Conservation (phyloP, 257 asterid genomes). For the Nicotiana otophora region DNA sequence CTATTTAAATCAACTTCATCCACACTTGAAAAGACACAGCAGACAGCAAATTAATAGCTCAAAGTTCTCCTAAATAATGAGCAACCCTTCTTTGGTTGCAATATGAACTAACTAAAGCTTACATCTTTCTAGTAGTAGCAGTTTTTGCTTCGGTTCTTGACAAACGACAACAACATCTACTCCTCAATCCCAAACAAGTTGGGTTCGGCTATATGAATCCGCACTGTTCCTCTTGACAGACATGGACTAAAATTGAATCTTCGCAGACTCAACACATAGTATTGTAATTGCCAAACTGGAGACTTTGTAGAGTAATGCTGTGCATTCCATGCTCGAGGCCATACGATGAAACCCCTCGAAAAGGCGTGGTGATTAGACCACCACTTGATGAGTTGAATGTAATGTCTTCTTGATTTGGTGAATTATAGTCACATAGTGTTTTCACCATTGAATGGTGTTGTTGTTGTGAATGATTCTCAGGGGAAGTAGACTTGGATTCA, state of each 20-base stretch:
- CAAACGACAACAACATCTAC: not conserved
- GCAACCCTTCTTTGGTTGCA: conserved; percentile 2
- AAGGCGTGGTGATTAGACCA: not conserved
- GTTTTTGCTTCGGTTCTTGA: not conserved
- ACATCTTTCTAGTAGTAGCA: not conserved
- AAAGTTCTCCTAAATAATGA: conserved; percentile 2
- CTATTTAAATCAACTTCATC: conserved; percentile 8
- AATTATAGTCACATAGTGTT: conserved; percentile 25
- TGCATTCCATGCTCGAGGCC: conserved; percentile 18
- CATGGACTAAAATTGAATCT: conserved; percentile 37
- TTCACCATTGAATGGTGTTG: conserved; percentile 11
- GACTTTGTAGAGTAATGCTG: conserved; percentile 30
- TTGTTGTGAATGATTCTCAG: conserved; percentile 21
- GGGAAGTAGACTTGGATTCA: conserved; percentile 34
- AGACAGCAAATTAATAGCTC: conserved; percentile 1
- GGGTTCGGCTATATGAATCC: not conserved
- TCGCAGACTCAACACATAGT: not conserved
- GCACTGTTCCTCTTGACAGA: conserved; percentile 6
- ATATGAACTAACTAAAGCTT: conserved; percentile 5
- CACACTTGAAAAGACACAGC: conserved; percentile 6
- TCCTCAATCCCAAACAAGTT: not conserved
- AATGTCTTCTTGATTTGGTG: conserved; percentile 35
- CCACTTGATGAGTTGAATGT: conserved; percentile 29
- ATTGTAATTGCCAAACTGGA: conserved; percentile 40
- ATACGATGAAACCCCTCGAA: conserved; percentile 5